A percentile compares a stretch with the other conserved stretches of the same genome.
These are phyloP conservation scores for Cercospora sp. DNA, from an alignment of 2,329 filamentous ascomycete genomes.

Conservation along the genomic window DNA sequence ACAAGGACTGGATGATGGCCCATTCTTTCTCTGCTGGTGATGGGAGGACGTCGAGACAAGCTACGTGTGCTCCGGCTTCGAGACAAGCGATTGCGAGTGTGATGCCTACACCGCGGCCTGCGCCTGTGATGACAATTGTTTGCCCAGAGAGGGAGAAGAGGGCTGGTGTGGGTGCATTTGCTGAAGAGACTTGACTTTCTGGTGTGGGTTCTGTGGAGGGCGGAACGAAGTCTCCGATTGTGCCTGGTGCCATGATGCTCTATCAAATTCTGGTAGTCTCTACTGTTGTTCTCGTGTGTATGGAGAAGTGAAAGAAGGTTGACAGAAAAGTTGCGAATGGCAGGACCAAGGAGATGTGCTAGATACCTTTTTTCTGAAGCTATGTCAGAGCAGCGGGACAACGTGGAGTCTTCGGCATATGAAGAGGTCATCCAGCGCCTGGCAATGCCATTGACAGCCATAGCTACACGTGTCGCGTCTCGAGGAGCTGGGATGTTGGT, in stretches of 20 bases:
- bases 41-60: slow-evolving; percentile 46
- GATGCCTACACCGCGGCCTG: slow-evolving; percentile 35
- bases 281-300: neutral
- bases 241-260: slow-evolving; percentile 27
- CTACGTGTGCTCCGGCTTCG: slow-evolving; percentile 35
- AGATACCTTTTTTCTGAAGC: neutral
- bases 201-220: slow-evolving; percentile 23
- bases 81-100: slow-evolving; percentile 34
- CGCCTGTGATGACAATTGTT: slow-evolving; percentile 35
- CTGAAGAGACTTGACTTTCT: slow-evolving; percentile 29
- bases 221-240: slow-evolving; percentile 30
- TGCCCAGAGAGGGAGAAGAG: slow-evolving; percentile 30
- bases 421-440: neutral
- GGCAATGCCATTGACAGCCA: slow-evolving; percentile 1
- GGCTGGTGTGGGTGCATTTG: slow-evolving; percentile 26
- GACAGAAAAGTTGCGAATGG: neutral
- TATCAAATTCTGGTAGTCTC: neutral
- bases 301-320: neutral
- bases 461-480: slow-evolving; percentile 7
- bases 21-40: slow-evolving; percentile 61
- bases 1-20: slow-evolving; percentile 60
- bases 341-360: neutral
- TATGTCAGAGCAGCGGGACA: slow-evolving; percentile 6
- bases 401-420: neutral
- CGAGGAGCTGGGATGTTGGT: slow-evolving; percentile 1